A percentile compares a stretch with the other conserved stretches of the same genome.
These are phyloP conservation scores for Syncephalastrum sp. DNA, from an alignment of 371 early-diverging fungal species.

Conservation along the genomic window DNA sequence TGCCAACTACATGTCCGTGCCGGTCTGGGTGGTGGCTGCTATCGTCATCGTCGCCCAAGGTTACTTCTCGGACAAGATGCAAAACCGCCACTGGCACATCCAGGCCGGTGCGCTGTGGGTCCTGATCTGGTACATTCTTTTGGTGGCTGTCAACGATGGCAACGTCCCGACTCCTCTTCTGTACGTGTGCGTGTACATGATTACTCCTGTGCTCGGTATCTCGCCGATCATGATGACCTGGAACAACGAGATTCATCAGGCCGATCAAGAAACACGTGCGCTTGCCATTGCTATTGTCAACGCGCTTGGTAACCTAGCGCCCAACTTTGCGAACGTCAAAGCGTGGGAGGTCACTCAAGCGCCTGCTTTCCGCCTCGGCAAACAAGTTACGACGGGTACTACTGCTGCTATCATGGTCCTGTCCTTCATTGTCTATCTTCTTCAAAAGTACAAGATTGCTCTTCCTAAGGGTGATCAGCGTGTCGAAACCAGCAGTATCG, in stretches of 20 bases:
- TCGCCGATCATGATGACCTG: constrained; percentile 44
- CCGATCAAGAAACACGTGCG: constrained; percentile 36
- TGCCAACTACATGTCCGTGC: constrained; percentile 47
- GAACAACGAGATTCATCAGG: constrained; percentile 35
- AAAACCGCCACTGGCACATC: constrained; percentile 40
- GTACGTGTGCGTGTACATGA: constrained; percentile 34
- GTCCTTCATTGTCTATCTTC: constrained; percentile 13
- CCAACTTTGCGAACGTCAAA: constrained; percentile 37
- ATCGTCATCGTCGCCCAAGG: constrained; percentile 42
- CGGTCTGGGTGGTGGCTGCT: constrained; percentile 43
- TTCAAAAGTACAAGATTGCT: constrained; percentile 25
- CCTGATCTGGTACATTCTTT: constrained; percentile 49
- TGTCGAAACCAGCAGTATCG: constrained; percentile 21
- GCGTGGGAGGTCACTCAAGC: constrained; percentile 27
- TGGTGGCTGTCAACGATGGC: constrained; percentile 52
- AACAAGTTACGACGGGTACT: constrained; percentile 35
- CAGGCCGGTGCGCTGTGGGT: constrained; percentile 34
- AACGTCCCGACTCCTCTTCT: constrained; percentile 27
- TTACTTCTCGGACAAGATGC: constrained; percentile 32
- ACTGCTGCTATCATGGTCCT: constrained; percentile 31
- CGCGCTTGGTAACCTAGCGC: constrained; percentile 36
- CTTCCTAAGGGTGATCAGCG: constrained; percentile 35
- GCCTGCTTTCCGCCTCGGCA: constrained; percentile 27
- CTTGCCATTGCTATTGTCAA: constrained; percentile 45
- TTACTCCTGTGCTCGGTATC: constrained; percentile 32